Evolutionary conservation across 2,329 filamentous ascomycete genomes (phyloP).

Genomic region (Lachnellula cervina): DNA sequence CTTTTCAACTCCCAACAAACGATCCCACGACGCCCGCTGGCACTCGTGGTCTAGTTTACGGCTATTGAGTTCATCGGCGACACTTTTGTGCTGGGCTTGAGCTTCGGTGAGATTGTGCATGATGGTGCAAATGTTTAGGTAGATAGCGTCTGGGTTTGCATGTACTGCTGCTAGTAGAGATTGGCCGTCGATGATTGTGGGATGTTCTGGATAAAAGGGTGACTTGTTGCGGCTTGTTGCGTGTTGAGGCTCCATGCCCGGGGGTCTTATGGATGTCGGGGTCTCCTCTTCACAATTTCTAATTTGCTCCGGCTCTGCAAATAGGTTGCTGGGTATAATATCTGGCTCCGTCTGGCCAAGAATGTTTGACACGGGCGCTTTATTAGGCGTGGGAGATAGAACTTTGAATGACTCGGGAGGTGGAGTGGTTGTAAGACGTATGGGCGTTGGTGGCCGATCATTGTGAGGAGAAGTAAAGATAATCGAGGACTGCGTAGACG

Average conservation of each 20-base stretch:
- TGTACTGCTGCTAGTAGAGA: slow-evolving; percentile 4
- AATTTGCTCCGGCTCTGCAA: neutral
- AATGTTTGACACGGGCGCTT: neutral
- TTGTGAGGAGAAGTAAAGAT: neutral
- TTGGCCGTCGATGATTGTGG: slow-evolving; percentile 3
- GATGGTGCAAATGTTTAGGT: neutral
- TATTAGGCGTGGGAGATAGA: neutral
- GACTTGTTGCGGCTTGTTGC: neutral
- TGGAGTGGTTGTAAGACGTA: neutral
- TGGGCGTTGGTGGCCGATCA: neutral
- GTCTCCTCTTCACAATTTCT: neutral
- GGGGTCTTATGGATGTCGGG: neutral
- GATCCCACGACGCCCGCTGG: neutral
- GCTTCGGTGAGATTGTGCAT: slow-evolving; percentile 4
- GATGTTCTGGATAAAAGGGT: neutral
- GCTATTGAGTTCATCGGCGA: neutral
- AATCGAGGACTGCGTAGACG: neutral
- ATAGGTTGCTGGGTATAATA: neutral
- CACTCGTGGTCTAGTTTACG: slow-evolving; percentile 2
- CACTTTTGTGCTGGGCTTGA: neutral
- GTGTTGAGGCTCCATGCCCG: neutral
- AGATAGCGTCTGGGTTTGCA: neutral
- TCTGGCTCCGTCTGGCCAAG: neutral
- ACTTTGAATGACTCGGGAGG: neutral
- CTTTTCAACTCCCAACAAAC: slow-evolving; percentile 1